Base-by-base conservation (phyloP, 768 basidiomycete genomes). In the Suillus variegatus region DNA sequence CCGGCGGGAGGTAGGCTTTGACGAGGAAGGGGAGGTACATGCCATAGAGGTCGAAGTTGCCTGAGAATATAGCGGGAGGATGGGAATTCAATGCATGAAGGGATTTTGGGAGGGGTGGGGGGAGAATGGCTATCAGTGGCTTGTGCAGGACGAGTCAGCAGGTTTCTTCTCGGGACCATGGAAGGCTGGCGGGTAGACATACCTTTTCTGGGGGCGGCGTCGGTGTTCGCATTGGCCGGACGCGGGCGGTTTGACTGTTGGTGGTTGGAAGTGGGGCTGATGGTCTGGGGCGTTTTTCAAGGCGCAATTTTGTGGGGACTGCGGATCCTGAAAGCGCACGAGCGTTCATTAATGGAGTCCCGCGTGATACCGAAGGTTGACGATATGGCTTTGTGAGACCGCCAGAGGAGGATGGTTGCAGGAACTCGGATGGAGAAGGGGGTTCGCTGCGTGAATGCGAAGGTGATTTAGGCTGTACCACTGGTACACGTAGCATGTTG, bases 1-100 rank as follows among this genome's bases (percentile, higher is more conserved):
- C 74, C 4, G 63, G 38, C 1, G 79, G 77, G 16, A 74, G 62
- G 67, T 75, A 81, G 47, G 74, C 71, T 28, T 73, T 75, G 66
- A 68, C 60, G 36, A 81, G 75, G 67, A 76, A 77, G 2, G 79
- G 76, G 28, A 82, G 68, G 47, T 75, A 73, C 79, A 80, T 81
- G 20, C 71, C 73, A 63, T 81, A 81, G 41, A 81, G 52, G 70
- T 81, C 81, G 51, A 81, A 80, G 49, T 75, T 80, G 6, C 81
- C 80, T 8, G 73, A 70, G 28, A 76, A 68, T 12, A 58, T 52
- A 3, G 70, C 71, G 13, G 58, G 22, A n/a, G 43, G 65, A 7
- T n/a, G 54, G 20, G 12, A 3, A 12, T 36, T 6, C 10, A 55
- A n/a, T n/a, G 54, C 35, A 6, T 36, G 32, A 49, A 61, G 46